Percentiles rank a stretch among this genome's conserved stretches.
Conservation (phyloP, 2,329 filamentous ascomycete species). For the Juglanconis juglandina region DNA sequence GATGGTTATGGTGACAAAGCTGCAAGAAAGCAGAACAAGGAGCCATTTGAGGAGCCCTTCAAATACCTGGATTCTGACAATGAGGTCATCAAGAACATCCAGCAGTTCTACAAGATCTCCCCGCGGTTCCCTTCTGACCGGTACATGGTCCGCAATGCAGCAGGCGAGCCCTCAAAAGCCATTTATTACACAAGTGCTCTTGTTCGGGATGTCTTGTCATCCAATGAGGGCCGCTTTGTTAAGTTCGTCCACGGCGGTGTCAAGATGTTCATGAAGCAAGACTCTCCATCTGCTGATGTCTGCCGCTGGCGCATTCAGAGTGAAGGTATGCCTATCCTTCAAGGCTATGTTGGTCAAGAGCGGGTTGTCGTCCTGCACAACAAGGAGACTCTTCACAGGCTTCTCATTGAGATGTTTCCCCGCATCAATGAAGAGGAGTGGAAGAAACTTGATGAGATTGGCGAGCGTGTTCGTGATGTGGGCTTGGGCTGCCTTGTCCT, state of each 20-base stretch:
- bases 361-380: constrained; percentile 72
- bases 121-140: constrained; percentile 81
- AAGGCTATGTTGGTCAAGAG: constrained; percentile 80
- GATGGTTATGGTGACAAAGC: constrained; percentile 25
- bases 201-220: constrained; percentile 76
- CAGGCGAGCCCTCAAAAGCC: constrained; percentile 83
- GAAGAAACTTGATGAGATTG: constrained; percentile 80
- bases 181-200: constrained; percentile 93
- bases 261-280: constrained; percentile 99
- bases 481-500: constrained; percentile 91
- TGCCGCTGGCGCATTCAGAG: constrained; percentile 95
- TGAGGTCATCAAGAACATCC: constrained; percentile 72
- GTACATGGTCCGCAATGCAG: constrained; percentile 93
- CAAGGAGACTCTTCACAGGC: constrained; percentile 73
- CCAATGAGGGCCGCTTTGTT: constrained; percentile 86
- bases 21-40: constrained; percentile 40
- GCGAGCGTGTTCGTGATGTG: constrained; percentile 73
- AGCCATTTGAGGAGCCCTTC: constrained; percentile 82
- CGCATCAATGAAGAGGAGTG: constrained; percentile 74
- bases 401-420: constrained; percentile 96
- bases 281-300: constrained; percentile 79
- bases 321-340: constrained; percentile 86
- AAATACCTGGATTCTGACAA: constrained; percentile 79
- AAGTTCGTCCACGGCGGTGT: constrained; percentile 97
- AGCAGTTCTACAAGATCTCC: constrained; percentile 80